Conservation (phyloP, 345 rosid species). For the Pistacia vera region DNA sequence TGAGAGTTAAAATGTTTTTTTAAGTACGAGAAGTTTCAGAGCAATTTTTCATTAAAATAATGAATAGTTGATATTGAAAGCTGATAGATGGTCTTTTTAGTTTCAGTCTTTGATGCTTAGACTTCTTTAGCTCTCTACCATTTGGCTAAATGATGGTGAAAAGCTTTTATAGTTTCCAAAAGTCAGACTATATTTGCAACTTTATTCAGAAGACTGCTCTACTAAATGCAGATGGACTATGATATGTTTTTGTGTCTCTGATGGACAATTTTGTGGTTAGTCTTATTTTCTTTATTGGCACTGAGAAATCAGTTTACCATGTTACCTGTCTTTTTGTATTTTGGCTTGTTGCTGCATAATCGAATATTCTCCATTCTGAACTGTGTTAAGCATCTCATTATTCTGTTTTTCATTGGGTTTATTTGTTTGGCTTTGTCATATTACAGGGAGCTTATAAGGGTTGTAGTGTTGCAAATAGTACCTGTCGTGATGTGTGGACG, state of each 20-base stretch:
- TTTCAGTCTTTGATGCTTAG: constrained; percentile 1
- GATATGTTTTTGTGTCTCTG: neutral
- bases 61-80: neutral
- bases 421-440: constrained; percentile 14
- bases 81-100: neutral
- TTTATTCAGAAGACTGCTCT: neutral
- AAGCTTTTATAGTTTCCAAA: neutral
- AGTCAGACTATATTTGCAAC: neutral
- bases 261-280: constrained; percentile 2
- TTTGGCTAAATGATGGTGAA: neutral
- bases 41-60: neutral
- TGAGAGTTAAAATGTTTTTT: constrained; percentile 7
- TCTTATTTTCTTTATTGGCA: neutral
- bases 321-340: too few species aligned
- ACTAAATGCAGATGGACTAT: neutral
- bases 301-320: too few species aligned
- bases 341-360: constrained; percentile 12
- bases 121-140: neutral
- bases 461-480: constrained; percentile 56
- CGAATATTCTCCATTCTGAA: neutral
- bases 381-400: neutral
- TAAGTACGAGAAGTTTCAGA: neutral
- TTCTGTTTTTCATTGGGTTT: neutral
- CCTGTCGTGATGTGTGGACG: constrained; percentile 89
- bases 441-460: constrained; percentile 86